Evolutionary conservation across 2,329 filamentous ascomycete species (phyloP), one percentile per base, ranked within the genome.

Genomic region (Claviceps sp.): DNA sequence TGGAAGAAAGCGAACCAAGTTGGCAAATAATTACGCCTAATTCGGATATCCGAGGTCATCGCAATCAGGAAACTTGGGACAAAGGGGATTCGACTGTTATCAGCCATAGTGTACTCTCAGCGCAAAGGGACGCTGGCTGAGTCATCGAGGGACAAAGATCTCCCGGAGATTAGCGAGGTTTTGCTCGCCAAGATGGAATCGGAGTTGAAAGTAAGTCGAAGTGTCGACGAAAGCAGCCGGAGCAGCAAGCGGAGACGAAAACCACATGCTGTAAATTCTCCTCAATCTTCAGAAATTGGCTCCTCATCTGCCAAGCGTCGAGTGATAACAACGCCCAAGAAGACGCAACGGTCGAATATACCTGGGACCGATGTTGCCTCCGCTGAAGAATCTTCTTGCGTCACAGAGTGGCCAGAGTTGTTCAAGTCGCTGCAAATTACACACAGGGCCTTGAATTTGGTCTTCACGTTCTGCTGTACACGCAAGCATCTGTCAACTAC

Each of bases 401-500:
- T 62, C 23, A 67, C 72, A 29, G 68, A 71, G 47, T 96, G 91
- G 89, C 89, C 90, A 0, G 75, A 79, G 1, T 73, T 77, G 45
- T 87, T 97, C 65, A 83, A 80, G 52, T 72, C 74, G 43, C 75
- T 97, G 8, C 81, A 85, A 26, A 82, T 83, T 64, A 86, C 83
- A 0, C 86, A 97, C 64, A 79, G 82, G 54, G 91, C 93, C 1
- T 70, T 98, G 54, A 98, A 95, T 60, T 71, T 97, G 1, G 88
- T 97, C 1, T 95, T 88, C 60, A 97, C 93, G 0, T 97, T 98
- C 63, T 95, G 88, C 70, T 93, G 83, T 63, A 91, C 91, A 1
- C 82, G 93, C 45, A 96, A 95, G 64, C 87, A 97, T 60, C 76
- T 97, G 29, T 83, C 87, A 0, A 97, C 93, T 0, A 96, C 91